Evolutionary conservation across 768 basidiomycete genomes (phyloP).

Genomic region (Calocybe indica): DNA sequence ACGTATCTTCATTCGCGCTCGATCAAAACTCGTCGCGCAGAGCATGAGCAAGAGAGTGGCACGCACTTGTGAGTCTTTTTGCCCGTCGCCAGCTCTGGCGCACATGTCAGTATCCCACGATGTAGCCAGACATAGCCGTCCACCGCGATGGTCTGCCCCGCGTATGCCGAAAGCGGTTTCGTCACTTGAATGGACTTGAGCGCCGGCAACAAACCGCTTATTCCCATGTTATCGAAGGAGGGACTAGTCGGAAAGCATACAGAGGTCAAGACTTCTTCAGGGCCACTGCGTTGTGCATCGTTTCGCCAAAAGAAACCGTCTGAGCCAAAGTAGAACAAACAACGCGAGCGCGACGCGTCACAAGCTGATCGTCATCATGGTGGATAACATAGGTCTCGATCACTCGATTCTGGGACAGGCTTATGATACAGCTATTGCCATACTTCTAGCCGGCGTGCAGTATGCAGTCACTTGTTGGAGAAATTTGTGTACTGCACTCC

Average conservation of each 20-base stretch:
- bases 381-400: too few relatives aligned
- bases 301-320: neutral
- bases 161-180: constrained; percentile 73
- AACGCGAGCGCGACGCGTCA: constrained; percentile 12
- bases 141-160: constrained; percentile 82
- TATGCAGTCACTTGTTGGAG: too few relatives aligned
- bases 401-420: too few relatives aligned
- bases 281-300: neutral
- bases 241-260: neutral
- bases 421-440: too few relatives aligned
- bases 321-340: constrained; percentile 3
- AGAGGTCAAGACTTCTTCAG: too few relatives aligned
- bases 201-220: constrained; percentile 82
- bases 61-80: constrained; percentile 78
- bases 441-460: too few relatives aligned
- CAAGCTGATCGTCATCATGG: too few relatives aligned
- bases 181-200: constrained; percentile 85
- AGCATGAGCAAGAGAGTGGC: neutral
- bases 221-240: constrained; percentile 62
- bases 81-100: constrained; percentile 84
- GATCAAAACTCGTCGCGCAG: neutral
- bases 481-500: too few relatives aligned
- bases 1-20: constrained; percentile 62
- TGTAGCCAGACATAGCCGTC: constrained; percentile 97
- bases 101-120: constrained; percentile 84